Evolutionary conservation across 441 rosid genomes (phyloP).

Genomic region (Gossypium lobatum): DNA sequence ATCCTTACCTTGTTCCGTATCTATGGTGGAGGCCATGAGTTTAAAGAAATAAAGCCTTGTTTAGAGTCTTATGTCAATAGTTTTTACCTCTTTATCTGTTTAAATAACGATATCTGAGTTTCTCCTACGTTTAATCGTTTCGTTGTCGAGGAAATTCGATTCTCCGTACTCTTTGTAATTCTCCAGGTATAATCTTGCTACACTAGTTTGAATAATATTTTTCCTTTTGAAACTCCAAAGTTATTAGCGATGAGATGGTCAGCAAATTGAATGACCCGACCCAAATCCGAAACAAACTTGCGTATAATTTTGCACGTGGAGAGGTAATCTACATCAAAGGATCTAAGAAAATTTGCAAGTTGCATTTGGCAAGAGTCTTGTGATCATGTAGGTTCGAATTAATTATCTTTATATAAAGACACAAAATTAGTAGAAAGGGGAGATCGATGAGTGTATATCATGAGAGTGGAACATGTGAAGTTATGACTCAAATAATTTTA

Average conservation of each 20-base stretch:
- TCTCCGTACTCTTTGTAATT: not conserved
- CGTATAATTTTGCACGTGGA: not conserved
- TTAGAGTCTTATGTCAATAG: not conserved
- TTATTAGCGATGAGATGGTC: no score
- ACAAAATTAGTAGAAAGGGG: no score
- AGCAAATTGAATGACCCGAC: no score
- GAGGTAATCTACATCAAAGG: not conserved
- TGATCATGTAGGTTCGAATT: not conserved
- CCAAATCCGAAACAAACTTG: no score
- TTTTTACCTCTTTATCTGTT: not conserved
- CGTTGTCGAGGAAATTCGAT: not conserved
- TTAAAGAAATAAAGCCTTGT: conserved; percentile 9
- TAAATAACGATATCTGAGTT: not conserved
- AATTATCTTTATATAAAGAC: no score
- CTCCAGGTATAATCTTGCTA: not conserved
- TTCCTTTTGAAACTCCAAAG: not conserved
- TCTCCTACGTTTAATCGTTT: not conserved
- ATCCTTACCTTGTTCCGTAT: not conserved
- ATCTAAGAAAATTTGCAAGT: not conserved
- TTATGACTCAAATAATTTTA: not conserved
- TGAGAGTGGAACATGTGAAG: not conserved
- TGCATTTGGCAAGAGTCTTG: not conserved
- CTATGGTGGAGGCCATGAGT: conserved; percentile 4
- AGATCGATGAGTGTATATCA: not conserved
- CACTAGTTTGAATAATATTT: not conserved